These are phyloP conservation scores for Nicotiana attenuata DNA, from an alignment of 257 asterid species.

Conservation along the genomic window DNA sequence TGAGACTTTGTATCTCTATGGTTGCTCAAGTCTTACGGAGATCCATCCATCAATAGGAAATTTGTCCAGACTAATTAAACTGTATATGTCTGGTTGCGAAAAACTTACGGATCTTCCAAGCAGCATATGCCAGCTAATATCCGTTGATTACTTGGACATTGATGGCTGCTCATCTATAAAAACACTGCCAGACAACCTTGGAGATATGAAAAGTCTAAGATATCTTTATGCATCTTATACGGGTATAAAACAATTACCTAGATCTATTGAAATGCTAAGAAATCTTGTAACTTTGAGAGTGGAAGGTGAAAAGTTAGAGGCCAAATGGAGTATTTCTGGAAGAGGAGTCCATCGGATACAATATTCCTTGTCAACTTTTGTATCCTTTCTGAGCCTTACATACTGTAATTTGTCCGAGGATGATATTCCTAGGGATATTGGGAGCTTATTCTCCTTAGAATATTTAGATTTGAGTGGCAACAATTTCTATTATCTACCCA, in stretches of 20 bases:
- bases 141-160: not conserved
- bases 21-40: not conserved
- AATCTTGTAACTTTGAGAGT: not conserved
- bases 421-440: no score
- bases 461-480: no score
- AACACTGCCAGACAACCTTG: not conserved
- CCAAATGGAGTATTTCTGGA: not conserved
- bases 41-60: constrained; percentile 4
- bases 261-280: not conserved
- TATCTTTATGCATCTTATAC: not conserved
- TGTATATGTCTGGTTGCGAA: not conserved
- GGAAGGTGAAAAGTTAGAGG: not conserved
- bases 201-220: not conserved
- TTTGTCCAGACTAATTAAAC: not conserved
- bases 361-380: no score
- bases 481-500: no score
- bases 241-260: not conserved
- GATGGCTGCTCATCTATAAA: not conserved
- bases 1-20: not conserved
- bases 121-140: not conserved
- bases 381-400: no score
- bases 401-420: no score
- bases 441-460: no score
- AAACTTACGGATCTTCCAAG: not conserved
- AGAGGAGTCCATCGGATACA: not conserved